A percentile compares a stretch with the other conserved stretches of the same genome.
These are phyloP conservation scores for Phytophthora pisi DNA, from an alignment of 352 stramenopile species.

Conservation along the genomic window DNA sequence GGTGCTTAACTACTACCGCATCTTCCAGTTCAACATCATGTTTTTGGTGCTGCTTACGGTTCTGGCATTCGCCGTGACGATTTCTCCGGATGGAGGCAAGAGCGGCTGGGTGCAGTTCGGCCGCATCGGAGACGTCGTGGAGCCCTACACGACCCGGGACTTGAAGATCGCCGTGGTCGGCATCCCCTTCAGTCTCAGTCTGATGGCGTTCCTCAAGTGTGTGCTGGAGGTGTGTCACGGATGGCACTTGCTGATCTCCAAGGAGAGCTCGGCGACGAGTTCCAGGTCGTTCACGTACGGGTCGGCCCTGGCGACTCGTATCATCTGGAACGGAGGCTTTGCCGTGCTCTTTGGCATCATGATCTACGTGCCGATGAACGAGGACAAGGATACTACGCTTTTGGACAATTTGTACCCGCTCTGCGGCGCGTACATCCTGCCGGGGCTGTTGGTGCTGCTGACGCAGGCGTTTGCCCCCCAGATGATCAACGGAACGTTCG, in stretches of 20 bases:
- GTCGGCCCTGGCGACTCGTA: slow-evolving; percentile 46
- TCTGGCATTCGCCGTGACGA: slow-evolving; percentile 56
- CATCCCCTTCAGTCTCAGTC: slow-evolving; percentile 54
- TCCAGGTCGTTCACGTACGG: slow-evolving; percentile 71
- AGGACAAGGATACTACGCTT: slow-evolving; percentile 50
- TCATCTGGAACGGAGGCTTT: slow-evolving; percentile 73
- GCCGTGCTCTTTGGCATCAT: slow-evolving; percentile 58
- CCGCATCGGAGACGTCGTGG: slow-evolving; percentile 58
- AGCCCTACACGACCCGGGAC: slow-evolving; percentile 56
- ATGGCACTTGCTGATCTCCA: slow-evolving; percentile 61
- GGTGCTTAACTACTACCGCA: slow-evolving; percentile 81
- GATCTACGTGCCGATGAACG: slow-evolving; percentile 64
- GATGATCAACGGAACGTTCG: slow-evolving; percentile 57
- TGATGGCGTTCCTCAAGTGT: slow-evolving; percentile 64
- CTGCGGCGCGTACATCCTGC: slow-evolving; percentile 52
- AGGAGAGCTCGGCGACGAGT: slow-evolving; percentile 53
- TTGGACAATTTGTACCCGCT: slow-evolving; percentile 52
- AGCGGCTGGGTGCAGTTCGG: slow-evolving; percentile 59
- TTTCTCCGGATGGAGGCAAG: slow-evolving; percentile 67
- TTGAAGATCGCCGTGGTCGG: slow-evolving; percentile 59
- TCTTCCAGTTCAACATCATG: slow-evolving; percentile 87
- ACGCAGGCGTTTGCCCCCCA: slow-evolving; percentile 59
- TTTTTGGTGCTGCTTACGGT: slow-evolving; percentile 64
- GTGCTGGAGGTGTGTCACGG: slow-evolving; percentile 69
- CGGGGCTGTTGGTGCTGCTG: slow-evolving; percentile 57